These are phyloP conservation scores for Plectranthus barbatus DNA, from an alignment of 257 asterid genomes.

Conservation along the genomic window DNA sequence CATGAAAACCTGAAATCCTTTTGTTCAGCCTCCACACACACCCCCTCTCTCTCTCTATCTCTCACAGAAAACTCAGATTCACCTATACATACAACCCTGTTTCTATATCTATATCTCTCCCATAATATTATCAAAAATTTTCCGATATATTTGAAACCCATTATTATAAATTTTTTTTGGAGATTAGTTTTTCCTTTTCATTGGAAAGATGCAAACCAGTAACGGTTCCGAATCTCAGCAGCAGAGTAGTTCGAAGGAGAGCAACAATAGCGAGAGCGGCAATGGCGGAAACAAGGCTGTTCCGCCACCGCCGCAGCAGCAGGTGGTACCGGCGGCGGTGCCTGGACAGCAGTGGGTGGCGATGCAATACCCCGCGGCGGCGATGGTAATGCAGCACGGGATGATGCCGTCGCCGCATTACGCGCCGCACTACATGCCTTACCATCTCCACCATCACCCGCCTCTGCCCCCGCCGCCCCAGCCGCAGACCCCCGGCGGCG, in stretches of 20 bases:
- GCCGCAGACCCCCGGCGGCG: slow-evolving; percentile 24
- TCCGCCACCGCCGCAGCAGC: slow-evolving; percentile 22
- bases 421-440: slow-evolving; percentile 52
- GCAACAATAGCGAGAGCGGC: slow-evolving; percentile 10
- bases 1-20: slow-evolving; percentile 45
- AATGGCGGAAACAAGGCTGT: background rate
- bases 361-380: slow-evolving; percentile 78
- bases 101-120: background rate
- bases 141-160: background rate
- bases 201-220: slow-evolving; percentile 34
- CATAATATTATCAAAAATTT: background rate
- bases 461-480: slow-evolving; percentile 28
- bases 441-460: slow-evolving; percentile 37
- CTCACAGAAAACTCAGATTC: slow-evolving; percentile 31
- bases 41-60: slow-evolving; percentile 1
- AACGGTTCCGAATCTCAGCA: slow-evolving; percentile 40
- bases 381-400: slow-evolving; percentile 81
- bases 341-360: slow-evolving; percentile 62
- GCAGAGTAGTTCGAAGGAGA: slow-evolving; percentile 16
- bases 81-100: slow-evolving; percentile 11
- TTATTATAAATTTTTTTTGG: background rate
- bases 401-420: slow-evolving; percentile 72
- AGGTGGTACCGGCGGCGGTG: slow-evolving; percentile 17
- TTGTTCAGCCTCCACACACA: slow-evolving; percentile 40
- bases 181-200: background rate